Evolutionary conservation across 2,329 filamentous ascomycete genomes (phyloP), one percentile per base, ranked within the genome.

Genomic region (Dothideomycetidae sp.): DNA sequence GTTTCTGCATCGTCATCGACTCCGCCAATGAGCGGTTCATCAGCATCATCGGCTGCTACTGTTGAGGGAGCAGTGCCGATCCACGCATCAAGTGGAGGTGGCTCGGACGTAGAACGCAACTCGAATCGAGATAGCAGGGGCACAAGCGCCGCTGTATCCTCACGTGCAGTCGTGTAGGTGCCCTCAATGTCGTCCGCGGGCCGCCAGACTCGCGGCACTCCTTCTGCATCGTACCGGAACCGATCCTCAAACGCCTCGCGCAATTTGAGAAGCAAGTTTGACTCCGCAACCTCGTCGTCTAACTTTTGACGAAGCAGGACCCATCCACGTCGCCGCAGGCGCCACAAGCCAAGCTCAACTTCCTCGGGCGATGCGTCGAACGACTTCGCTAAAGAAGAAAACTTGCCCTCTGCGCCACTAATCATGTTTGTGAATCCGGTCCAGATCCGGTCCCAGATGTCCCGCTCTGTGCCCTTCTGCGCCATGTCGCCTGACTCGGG

Each of bases 211-310:
- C 90, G 73, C 4, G 90, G 90, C 3, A 98, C 90, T 16, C 90
- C 90, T 5, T 77, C 76, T 42, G 94, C 86, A 51, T 98, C 90
- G 52, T 98, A 98, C 46, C 90, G 79, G 71, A 98, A 98, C 61
- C 93, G 94, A 64, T 98, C 90, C 61, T 98, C 90, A 48, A 98
- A 98, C 63, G 94, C 96, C 59, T 98, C 90, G 23, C 90, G 76
- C 36, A 98, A 73, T 66, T 98, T 98, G 48, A 96, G 68, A 21
- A 96, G 66, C 37, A 98, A 76, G 54, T 96, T 98, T 51, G 88
- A 88, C 62, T 96, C 90, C 76, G 93, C 93, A 54, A 94, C 83
- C 60, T 98, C 90, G 54, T 98, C 90, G 23, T 96, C 88, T 44
- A 98, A 81, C 65, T 83, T 90, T 42, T 84, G 78, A 31, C 83